Percentiles rank a stretch among this genome's conserved stretches.
phyloP scores from a whole-genome alignment of 208 protist genomes.

The Angomonas deanei region DNA sequence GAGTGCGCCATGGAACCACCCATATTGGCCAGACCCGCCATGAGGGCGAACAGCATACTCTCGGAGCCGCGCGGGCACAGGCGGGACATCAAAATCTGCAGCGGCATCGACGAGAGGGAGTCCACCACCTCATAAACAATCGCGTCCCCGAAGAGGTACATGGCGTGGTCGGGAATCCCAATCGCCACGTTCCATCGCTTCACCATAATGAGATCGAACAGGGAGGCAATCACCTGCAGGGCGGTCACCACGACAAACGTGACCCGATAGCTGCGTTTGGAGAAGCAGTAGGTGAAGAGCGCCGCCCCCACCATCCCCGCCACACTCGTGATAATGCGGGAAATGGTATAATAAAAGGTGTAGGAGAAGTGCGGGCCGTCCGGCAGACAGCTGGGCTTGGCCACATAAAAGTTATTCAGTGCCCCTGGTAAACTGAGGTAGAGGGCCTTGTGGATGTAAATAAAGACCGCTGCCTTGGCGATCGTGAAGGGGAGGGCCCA shows the following conservation, averaged over 20 bases:
- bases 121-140: conserved; percentile 29
- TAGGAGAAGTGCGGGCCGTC: conserved; percentile 37
- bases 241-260: conserved; percentile 21
- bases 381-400: conserved; percentile 13
- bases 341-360: conserved; percentile 35
- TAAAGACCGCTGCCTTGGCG: conserved; percentile 32
- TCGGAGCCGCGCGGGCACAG: conserved; percentile 62
- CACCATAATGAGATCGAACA: conserved; percentile 36
- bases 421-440: conserved; percentile 41
- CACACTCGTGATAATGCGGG: conserved; percentile 16
- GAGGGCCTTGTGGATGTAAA: conserved; percentile 24
- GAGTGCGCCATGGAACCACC: conserved; percentile 33
- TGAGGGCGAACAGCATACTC: conserved; percentile 60
- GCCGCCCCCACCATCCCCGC: conserved; percentile 15
- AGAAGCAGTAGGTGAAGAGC: conserved; percentile 24
- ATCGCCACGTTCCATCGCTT: conserved; percentile 26
- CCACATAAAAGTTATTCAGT: conserved; percentile 35
- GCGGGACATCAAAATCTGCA: conserved; percentile 46
- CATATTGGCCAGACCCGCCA: conserved; percentile 65
- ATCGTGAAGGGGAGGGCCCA: conserved; percentile 26
- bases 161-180: conserved; percentile 26
- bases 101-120: conserved; percentile 42
- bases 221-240: conserved; percentile 17
- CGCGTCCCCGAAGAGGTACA: conserved; percentile 44
- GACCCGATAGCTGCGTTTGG: conserved; percentile 22